Evolutionary conservation across 305 asterid genomes (phyloP), one percentile per base, ranked within the genome.

Genomic region (Ilex paraguariensis): DNA sequence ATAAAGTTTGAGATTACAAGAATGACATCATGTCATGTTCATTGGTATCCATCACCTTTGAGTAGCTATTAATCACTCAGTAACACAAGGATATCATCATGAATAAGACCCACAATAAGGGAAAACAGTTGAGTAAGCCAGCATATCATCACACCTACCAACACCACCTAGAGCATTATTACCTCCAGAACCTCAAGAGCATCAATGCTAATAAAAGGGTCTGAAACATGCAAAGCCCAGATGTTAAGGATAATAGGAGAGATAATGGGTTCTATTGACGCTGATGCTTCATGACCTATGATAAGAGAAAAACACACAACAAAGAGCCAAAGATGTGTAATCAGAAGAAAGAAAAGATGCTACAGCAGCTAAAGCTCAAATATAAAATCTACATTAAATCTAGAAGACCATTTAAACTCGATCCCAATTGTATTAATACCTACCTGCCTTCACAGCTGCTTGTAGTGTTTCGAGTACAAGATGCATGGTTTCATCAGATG

Each of bases 121-220:
- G 9, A 36, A 36, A 36, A 36, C 9, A 36, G 9, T 4, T 4
- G 9, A 36, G 42, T 36, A 63, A 17, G 65, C 70, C 62, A 54
- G 42, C 53, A 54, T 21, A 62, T 30, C 57, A 58, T 42, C 21
- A 46, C 52, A 46, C 4, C 11, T 46, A 7, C 10, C 13, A 46
- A 46, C 15, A 10, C 4, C 7, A 46, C 4, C 3, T 8, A 12
- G 10, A 12, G 10, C 30, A 14, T 52, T 55, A 60, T 64, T 73
- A 90, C 99, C 97, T 93, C 97, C 81, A 93, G 70, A 74, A 93
- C 96, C 78, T 93, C 99, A 50, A 90, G 90, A 67, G 95, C 95
- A 69, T 93, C 97, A 68, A 87, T 90, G 81, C 95, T 83, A 74
- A 84, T 85, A 74, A 93, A 93, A 68, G 99, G 99, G 70, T 93